Base-by-base conservation (phyloP, 2,329 filamentous ascomycete species). In the Trichoderma sp. region DNA sequence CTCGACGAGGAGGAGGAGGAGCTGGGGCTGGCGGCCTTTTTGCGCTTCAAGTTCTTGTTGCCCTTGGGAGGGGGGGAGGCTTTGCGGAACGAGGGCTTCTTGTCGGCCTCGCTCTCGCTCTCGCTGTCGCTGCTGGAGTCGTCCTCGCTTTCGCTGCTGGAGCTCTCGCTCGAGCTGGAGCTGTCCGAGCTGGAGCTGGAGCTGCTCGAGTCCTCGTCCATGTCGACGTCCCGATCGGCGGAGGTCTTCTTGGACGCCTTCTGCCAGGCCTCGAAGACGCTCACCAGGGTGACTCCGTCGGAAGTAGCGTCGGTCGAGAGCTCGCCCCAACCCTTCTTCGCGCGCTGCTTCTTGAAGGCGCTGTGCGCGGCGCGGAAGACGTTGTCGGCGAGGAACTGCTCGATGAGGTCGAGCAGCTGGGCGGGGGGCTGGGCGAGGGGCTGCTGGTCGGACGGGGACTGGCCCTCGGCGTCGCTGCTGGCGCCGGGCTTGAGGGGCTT, bases 331-430 rank as follows among this genome's bases (percentile, higher is more conserved):
- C 80, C 82, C 68, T 83, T 82, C 76, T 79, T 81, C 73, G 78
- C 82, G 61, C 85, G 80, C 73, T 92, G 87, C 73, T 88, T 85
- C 70, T 81, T 80, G 72, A 92, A 89, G 5, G 85, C 83, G 66
- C 82, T 79, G 72, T 84, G 84, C 52, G 90, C 85, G 66, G 81
- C 80, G 55, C 81, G 76, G 71, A 91, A 90, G n/a, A 86, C 84
- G 74, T 90, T 83, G 52, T 88, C 83, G 48, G 82, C 82, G 57
- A 93, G 81, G 75, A 92, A 93, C 24, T 78, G 77, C 68, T 86
- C 86, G 71, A 93, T 83, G 17, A 91, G 79, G 67, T 87, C 84
- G 73, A 93, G 79, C 43, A 93, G 79, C 75, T 90, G 83, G 30
- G 83, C 76, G 5, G 89, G 83, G 28, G 85, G 81, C 55, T 59